These are phyloP conservation scores for Geosiphon pyriformis DNA, from an alignment of 192 early-diverging fungal species.

Conservation along the genomic window DNA sequence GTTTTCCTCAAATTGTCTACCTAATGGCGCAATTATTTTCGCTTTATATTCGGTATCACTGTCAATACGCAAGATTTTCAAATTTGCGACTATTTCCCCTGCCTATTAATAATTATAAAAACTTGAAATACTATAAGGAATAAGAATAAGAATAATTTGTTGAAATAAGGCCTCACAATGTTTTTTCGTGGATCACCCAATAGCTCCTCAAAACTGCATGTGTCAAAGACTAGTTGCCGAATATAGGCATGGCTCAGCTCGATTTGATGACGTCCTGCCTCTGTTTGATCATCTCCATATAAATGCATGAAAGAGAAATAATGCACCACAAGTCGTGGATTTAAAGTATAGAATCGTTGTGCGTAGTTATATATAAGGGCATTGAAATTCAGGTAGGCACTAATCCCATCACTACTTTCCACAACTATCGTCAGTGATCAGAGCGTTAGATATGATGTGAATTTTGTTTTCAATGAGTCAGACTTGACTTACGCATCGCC, in stretches of 20 bases:
- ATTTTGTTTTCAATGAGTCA: slow-evolving; percentile 44
- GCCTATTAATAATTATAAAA: slow-evolving; percentile 2
- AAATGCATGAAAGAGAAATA: slow-evolving; percentile 17
- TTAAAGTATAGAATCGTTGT: not conserved
- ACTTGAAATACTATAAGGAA: not conserved
- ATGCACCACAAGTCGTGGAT: not conserved
- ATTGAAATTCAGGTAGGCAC: slow-evolving; percentile 27
- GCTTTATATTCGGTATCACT: slow-evolving; percentile 19
- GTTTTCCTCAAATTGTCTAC: slow-evolving; percentile 10
- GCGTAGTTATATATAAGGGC: slow-evolving; percentile 8
- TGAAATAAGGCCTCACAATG: not conserved
- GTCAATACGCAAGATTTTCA: slow-evolving; percentile 12
- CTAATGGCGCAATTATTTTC: slow-evolving; percentile 12
- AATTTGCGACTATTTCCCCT: slow-evolving; percentile 10
- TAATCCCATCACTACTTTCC: slow-evolving; percentile 25
- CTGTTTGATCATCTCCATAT: slow-evolving; percentile 1
- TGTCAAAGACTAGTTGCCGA: slow-evolving; percentile 20
- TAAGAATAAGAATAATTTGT: not conserved
- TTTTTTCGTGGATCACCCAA: slow-evolving; percentile 2
- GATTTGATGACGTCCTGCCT: slow-evolving; percentile 9
- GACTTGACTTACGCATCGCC: slow-evolving; percentile 26
- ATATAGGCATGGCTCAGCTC: slow-evolving; percentile 18
- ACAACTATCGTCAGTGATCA: slow-evolving; percentile 45
- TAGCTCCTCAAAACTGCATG: slow-evolving; percentile 2
- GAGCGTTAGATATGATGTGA: slow-evolving; percentile 61